A percentile compares a stretch with the other conserved stretches of the same genome.
These are phyloP conservation scores for Penicillium ochrochloron DNA, from an alignment of 495 filamentous ascomycete species.

Conservation along the genomic window DNA sequence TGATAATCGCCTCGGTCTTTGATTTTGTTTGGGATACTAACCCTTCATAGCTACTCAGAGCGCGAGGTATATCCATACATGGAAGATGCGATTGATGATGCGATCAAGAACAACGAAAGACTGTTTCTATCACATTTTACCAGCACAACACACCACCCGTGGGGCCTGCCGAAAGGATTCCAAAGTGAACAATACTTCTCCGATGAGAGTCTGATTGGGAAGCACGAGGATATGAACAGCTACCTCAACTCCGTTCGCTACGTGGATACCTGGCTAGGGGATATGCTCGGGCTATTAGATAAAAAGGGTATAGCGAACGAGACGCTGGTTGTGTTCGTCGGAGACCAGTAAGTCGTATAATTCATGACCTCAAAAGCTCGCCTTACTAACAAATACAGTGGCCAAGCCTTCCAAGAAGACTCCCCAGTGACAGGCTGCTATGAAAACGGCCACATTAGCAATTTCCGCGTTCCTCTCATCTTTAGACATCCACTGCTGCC, in stretches of 20 bases:
- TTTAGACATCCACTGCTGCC: conserved; percentile 47
- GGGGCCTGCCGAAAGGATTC: conserved; percentile 46
- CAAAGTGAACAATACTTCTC: conserved; percentile 10
- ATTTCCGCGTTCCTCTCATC: conserved; percentile 46
- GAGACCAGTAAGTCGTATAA: conserved; percentile 45
- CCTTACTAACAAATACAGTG: conserved; percentile 5
- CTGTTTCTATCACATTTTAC: conserved; percentile 51
- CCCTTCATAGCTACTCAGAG: conserved; percentile 2
- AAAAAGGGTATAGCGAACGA: conserved; percentile 45
- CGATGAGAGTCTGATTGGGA: conserved; percentile 33
- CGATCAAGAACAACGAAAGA: conserved; percentile 40
- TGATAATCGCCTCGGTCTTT: background rate
- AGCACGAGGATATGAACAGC: conserved; percentile 41
- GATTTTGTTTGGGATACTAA: background rate
- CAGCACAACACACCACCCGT: conserved; percentile 47
- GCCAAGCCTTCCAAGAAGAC: conserved; percentile 12
- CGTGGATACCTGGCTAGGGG: conserved; percentile 44
- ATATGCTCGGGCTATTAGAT: conserved; percentile 42
- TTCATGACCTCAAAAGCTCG: background rate
- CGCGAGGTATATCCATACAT: conserved; percentile 34
- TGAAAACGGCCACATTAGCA: conserved; percentile 35
- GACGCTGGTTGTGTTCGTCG: conserved; percentile 48
- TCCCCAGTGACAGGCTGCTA: conserved; percentile 9
- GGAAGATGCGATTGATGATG: conserved; percentile 40
- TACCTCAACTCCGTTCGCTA: conserved; percentile 48